phyloP scores from a whole-genome alignment of 306 rosid species.

The Myrica gale region DNA sequence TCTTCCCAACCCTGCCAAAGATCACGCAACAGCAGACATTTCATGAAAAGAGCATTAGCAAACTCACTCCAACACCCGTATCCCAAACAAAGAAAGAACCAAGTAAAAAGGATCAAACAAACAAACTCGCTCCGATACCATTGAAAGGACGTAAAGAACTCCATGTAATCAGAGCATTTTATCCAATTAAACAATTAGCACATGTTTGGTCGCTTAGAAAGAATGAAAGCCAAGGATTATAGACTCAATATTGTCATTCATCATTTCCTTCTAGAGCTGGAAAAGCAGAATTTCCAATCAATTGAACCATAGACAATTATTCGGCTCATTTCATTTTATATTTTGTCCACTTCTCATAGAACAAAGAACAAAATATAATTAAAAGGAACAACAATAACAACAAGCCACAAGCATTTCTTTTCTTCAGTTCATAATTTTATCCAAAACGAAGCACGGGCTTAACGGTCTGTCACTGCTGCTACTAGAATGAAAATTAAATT shows the following conservation, averaged over 20 bases:
- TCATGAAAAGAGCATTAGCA: slow-evolving; percentile 1
- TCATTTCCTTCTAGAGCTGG: neutral
- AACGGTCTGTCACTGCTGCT: neutral
- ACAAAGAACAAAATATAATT: neutral
- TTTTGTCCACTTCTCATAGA: neutral
- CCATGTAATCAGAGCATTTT: neutral
- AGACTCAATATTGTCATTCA: neutral
- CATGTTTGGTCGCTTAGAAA: neutral
- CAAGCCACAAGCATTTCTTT: neutral
- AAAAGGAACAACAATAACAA: neutral
- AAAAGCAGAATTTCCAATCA: neutral
- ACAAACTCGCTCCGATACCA: neutral
- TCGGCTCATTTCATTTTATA: neutral
- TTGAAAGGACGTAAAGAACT: neutral
- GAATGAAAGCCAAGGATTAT: neutral
- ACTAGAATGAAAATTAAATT: too few relatives aligned
- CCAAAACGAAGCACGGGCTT: neutral
- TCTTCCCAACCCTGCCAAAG: slow-evolving; percentile 62
- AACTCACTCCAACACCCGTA: neutral
- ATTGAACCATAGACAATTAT: neutral
- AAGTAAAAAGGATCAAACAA: too few relatives aligned
- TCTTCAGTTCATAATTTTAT: neutral
- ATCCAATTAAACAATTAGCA: neutral
- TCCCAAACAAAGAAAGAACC: too few relatives aligned
- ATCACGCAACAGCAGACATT: neutral